These are phyloP conservation scores for Anisodus acutangulus DNA, from an alignment of 257 asterid genomes.

Conservation along the genomic window DNA sequence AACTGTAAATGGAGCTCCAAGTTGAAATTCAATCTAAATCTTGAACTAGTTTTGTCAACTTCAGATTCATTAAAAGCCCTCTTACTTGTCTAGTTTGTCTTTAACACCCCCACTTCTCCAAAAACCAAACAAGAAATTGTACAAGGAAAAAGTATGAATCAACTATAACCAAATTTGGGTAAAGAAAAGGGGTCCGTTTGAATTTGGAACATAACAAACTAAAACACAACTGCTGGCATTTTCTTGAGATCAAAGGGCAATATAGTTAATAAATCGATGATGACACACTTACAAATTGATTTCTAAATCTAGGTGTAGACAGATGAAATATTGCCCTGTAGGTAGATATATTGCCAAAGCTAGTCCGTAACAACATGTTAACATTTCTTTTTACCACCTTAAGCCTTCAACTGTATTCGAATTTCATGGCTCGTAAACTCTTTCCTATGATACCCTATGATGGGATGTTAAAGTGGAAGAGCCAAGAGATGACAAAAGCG, in stretches of 20 bases:
- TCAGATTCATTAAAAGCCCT: neutral
- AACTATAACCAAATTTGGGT: neutral
- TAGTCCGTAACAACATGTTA: neutral
- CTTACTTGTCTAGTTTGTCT: neutral
- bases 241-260: conserved; percentile 16
- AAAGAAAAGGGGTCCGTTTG: neutral
- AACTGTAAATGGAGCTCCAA: neutral
- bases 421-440: neutral
- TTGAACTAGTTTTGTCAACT: neutral
- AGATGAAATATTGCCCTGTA: neutral
- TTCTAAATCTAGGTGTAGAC: conserved; percentile 16
- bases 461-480: conserved; percentile 82
- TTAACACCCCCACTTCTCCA: neutral
- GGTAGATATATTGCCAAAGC: neutral
- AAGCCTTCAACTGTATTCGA: neutral
- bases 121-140: no score
- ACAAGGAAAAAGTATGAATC: conserved; percentile 6
- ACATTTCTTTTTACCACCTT: neutral
- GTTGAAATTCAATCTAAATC: neutral
- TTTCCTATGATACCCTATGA: conserved; percentile 42
- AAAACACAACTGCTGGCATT: conserved; percentile 16
- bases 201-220: conserved; percentile 1
- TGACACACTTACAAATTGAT: conserved; percentile 13
- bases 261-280: conserved; percentile 10
- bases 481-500: conserved; percentile 93